Evolutionary conservation across 1,284 basidiomycete genomes (phyloP).

Genomic region (Porodaedalea pini): DNA sequence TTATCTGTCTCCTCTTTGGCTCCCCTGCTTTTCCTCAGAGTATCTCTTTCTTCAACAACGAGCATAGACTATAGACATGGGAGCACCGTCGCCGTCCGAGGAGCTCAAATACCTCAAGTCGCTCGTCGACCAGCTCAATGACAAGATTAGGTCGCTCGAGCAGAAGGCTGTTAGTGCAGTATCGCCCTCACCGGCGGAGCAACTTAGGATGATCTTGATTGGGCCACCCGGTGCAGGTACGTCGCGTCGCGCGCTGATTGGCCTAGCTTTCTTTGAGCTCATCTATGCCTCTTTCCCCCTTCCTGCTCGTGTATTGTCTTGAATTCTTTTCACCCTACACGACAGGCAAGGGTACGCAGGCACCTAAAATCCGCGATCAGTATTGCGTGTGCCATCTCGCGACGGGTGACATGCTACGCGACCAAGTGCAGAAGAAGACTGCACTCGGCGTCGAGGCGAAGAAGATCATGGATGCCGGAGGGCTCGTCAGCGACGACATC

Average conservation of each 20-base stretch:
- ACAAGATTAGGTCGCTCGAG: conserved; percentile 76
- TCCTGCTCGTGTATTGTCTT: not conserved
- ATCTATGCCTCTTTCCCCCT: not conserved
- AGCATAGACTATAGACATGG: not conserved
- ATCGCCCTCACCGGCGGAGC: conserved; percentile 64
- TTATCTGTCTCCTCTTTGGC: not conserved
- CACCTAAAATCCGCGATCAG: conserved; percentile 87
- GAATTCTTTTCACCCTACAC: not conserved
- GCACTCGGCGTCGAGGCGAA: conserved; percentile 89
- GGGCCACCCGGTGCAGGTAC: conserved; percentile 95
- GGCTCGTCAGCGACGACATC: conserved; percentile 93
- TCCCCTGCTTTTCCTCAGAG: not conserved
- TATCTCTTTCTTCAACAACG: not conserved
- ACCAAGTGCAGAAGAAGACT: conserved; percentile 88
- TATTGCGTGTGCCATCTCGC: conserved; percentile 98
- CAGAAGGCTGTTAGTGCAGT: conserved; percentile 49
- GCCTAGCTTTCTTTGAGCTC: not conserved
- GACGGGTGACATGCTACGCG: conserved; percentile 97
- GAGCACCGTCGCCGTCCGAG: conserved; percentile 41
- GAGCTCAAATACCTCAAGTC: conserved; percentile 90
- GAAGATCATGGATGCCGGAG: conserved; percentile 96
- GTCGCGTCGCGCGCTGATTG: conserved; percentile 25
- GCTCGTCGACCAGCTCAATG: conserved; percentile 78
- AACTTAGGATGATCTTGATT: conserved; percentile 87
- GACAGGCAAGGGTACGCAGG: conserved; percentile 95